Evolutionary conservation across 805 yeast species (phyloP), one percentile per base, ranked within the genome.

Genomic region (Hanseniaspora clermontiae): DNA sequence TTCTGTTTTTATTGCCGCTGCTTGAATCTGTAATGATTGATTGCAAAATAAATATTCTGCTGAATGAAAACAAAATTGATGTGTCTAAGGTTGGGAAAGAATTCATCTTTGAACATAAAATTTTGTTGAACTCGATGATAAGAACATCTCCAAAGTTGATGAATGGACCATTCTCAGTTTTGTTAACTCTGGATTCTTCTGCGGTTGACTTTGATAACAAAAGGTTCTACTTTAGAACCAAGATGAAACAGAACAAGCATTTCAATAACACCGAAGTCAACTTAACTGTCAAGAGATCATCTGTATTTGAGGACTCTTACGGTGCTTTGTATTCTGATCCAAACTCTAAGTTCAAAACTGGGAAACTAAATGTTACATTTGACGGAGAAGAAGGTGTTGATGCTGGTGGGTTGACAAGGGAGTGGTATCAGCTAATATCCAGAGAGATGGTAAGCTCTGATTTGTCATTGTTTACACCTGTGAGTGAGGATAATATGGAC

Each of bases 391-490:
- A 84, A 55, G 99, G 97, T 62, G 87, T 93, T 50, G 99, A 93
- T 74, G 98, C 96, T 3, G 99, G 99, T 62, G 99, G 99, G 43
- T 83, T 93, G 15, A 87, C 97, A 0, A 76, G 99, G 64, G 99
- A 93, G 68, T 93, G 98, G 98, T 90, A 84, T 65, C 97, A 90
- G 66, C 95, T 90, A 5, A 70, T 93, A 49, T 82, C 96, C 0
- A 76, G 96, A 60, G 97, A 91, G 67, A 90, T 93, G 87, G 88
- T 93, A 71, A 89, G 91, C 66, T 95, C 97, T 0, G 95, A 88
- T 64, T 89, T 89, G 71, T 97, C 96, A 0, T 72, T 93, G 60
- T 93, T 91, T 66, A 75, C 84, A 0, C 96, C 97, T 0, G 95
- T 89, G 46, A 86, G 95, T 0, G 80, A 95, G 8, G 97, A 91